Percentiles rank a stretch among this genome's conserved stretches.
Conservation (phyloP, 495 filamentous ascomycete species). For the Apiosordaria backusii region DNA sequence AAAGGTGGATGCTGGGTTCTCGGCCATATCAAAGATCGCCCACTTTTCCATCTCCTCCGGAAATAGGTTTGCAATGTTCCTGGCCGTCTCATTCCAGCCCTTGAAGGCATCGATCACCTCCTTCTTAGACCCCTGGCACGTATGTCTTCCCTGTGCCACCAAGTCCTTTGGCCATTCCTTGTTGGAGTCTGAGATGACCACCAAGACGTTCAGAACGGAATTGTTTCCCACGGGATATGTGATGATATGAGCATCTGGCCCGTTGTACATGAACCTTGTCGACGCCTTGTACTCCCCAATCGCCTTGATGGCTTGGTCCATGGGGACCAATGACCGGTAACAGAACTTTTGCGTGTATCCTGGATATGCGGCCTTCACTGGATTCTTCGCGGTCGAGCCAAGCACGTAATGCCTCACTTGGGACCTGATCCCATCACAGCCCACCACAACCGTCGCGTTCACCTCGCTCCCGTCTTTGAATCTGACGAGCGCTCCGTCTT, state of each 20-base stretch:
- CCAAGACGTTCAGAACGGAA: conserved; percentile 39
- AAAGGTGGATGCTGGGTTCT: conserved; percentile 43
- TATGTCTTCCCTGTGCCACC: conserved; percentile 24
- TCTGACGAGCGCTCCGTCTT: conserved; percentile 22
- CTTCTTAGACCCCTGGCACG: conserved; percentile 25
- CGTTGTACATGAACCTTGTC: conserved; percentile 44
- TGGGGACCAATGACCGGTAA: conserved; percentile 41
- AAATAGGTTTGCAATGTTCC: conserved; percentile 41
- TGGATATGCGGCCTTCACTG: conserved; percentile 28
- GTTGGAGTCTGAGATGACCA: conserved; percentile 35
- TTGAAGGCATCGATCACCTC: conserved; percentile 35
- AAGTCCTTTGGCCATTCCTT: conserved; percentile 32
- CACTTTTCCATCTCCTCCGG: conserved; percentile 49
- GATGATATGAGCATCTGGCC: conserved; percentile 36
- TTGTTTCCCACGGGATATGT: conserved; percentile 41
- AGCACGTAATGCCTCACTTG: conserved; percentile 37
- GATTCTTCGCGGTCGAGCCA: not conserved
- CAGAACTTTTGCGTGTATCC: conserved; percentile 43
- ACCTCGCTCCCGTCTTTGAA: conserved; percentile 38
- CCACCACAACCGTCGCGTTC: conserved; percentile 40
- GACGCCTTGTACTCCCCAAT: conserved; percentile 27
- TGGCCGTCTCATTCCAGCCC: conserved; percentile 38
- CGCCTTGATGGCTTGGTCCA: conserved; percentile 30
- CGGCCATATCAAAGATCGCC: conserved; percentile 53
- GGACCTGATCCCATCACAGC: conserved; percentile 46